A percentile compares a stretch with the other conserved stretches of the same genome.
phyloP scores from a whole-genome alignment of 108 stramenopile species.

The Conticribra guillardii region DNA sequence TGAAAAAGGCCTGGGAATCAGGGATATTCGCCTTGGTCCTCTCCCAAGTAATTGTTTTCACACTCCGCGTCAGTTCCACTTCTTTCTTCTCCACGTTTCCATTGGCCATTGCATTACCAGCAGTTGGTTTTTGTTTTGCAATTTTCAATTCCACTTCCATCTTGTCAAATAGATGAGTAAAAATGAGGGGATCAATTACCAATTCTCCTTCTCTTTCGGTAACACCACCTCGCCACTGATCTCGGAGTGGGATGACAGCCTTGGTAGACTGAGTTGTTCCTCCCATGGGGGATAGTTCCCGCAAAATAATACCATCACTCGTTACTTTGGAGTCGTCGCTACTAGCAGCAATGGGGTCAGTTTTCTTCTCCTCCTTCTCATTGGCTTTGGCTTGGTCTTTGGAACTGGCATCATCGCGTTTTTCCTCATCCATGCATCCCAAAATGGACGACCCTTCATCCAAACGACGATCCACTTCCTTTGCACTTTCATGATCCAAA shows the following conservation, averaged over 20 bases:
- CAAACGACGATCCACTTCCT: constrained; percentile 47
- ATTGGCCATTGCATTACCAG: constrained; percentile 4
- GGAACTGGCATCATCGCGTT: constrained; percentile 5
- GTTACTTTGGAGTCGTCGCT: neutral
- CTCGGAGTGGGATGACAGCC: constrained; percentile 19
- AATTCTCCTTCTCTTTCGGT: constrained; percentile 60
- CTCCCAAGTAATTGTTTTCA: constrained; percentile 41
- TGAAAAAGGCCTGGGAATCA: constrained; percentile 71
- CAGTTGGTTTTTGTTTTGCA: constrained; percentile 24
- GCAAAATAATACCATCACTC: neutral
- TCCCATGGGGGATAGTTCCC: no score
- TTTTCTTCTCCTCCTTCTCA: constrained; percentile 4
- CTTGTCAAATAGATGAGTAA: constrained; percentile 83
- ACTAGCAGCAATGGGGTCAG: neutral
- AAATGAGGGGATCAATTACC: constrained; percentile 54
- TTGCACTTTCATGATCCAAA: constrained; percentile 73
- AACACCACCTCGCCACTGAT: constrained; percentile 47
- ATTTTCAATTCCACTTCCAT: constrained; percentile 64
- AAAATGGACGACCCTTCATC: constrained; percentile 33
- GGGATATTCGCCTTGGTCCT: constrained; percentile 28
- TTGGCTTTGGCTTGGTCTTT: neutral
- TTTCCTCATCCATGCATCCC: constrained; percentile 16
- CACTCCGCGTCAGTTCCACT: constrained; percentile 1
- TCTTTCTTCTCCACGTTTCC: constrained; percentile 50
- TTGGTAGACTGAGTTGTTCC: constrained; percentile 21